phyloP scores from a whole-genome alignment of 805 yeast species.

The Groenewaldozyma salmanticensis region DNA sequence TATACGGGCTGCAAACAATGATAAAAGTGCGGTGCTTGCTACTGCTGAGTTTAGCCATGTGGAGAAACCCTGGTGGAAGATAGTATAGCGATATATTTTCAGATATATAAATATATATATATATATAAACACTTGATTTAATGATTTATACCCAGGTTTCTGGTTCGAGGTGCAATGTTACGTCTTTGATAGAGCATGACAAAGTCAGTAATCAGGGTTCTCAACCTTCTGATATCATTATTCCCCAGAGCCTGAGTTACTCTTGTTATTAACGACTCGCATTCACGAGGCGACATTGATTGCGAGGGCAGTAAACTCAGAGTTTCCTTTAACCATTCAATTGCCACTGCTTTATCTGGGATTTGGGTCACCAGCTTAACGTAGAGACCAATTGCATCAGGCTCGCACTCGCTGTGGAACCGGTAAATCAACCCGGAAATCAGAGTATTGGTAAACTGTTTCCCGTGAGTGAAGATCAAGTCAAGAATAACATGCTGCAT shows the following conservation, averaged over 20 bases:
- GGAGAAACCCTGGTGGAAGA: too few relatives aligned
- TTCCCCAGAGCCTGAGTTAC: constrained; percentile 30
- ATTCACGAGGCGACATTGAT: constrained; percentile 59
- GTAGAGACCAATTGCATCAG: constrained; percentile 68
- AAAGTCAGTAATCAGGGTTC: constrained; percentile 66
- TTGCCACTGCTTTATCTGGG: constrained; percentile 28
- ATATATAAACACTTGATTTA: neutral
- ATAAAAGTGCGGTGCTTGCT: too few relatives aligned
- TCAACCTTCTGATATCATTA: constrained; percentile 63
- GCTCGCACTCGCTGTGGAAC: constrained; percentile 59
- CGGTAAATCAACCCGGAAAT: constrained; percentile 60
- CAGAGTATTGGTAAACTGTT: constrained; percentile 41
- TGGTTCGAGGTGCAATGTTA: constrained; percentile 42
- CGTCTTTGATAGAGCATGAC: constrained; percentile 76
- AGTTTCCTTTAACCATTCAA: constrained; percentile 55
- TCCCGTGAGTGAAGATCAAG: constrained; percentile 44
- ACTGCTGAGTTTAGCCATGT: too few relatives aligned
- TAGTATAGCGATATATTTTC: neutral
- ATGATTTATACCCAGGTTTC: neutral
- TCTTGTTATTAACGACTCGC: constrained; percentile 42
- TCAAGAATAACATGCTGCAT: constrained; percentile 41
- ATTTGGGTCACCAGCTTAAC: constrained; percentile 47
- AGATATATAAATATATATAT: neutral
- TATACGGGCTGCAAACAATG: too few relatives aligned
- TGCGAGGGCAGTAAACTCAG: constrained; percentile 49